Conservation (phyloP, 2,329 filamentous ascomycete genomes). For the Alternaria ventricosa region DNA sequence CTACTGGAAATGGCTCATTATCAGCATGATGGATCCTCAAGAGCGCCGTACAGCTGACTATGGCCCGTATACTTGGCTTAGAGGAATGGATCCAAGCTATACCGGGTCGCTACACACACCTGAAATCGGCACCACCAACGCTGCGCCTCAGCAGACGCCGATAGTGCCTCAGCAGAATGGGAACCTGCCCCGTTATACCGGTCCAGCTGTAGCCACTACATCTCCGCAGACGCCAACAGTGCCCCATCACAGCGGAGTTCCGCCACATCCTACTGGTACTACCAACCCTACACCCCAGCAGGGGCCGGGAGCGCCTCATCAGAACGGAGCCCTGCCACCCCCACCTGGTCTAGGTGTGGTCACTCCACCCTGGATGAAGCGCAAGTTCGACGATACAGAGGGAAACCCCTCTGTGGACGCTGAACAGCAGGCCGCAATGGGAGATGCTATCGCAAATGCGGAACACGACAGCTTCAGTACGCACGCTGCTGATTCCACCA, state of each 20-base stretch:
- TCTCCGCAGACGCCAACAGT: neutral
- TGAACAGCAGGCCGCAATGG: no score
- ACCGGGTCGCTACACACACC: no score
- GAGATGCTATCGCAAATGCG: no score
- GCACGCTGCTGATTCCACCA: neutral
- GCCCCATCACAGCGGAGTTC: neutral
- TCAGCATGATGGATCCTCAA: neutral
- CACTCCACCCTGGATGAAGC: neutral
- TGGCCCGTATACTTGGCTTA: neutral
- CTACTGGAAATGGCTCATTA: accelerated
- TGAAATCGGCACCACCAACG: neutral
- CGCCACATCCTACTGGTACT: neutral
- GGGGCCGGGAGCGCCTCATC: neutral
- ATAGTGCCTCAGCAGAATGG: neutral
- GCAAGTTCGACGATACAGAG: neutral
- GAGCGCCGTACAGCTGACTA: neutral
- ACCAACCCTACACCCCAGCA: neutral
- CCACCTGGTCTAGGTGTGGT: no score
- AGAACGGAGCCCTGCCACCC: neutral
- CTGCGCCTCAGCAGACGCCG: neutral
- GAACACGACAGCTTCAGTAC: no score
- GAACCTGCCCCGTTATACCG: neutral
- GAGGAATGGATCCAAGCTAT: neutral
- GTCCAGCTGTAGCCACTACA: neutral
- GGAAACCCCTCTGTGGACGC: no score